These are phyloP conservation scores for Gelatoporia subvermispora DNA, from an alignment of 768 basidiomycete species.

Conservation along the genomic window DNA sequence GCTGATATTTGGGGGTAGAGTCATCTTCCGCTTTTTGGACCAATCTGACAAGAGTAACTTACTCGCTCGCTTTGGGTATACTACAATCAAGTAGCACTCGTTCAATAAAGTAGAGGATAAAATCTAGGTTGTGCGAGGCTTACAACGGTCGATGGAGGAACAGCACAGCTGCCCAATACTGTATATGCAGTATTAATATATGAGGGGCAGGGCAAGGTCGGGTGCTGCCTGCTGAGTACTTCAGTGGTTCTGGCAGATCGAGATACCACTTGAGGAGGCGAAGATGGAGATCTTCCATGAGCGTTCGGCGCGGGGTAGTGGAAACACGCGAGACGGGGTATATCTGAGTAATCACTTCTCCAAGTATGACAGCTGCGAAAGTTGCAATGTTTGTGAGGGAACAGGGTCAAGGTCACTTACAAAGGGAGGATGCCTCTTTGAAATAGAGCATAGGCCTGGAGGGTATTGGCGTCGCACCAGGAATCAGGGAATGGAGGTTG, in stretches of 20 bases:
- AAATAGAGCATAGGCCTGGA: conserved; percentile 48
- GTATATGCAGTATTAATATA: conserved; percentile 62
- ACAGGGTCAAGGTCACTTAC: conserved; percentile 32
- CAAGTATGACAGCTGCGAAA: conserved; percentile 56
- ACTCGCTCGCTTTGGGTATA: conserved; percentile 38
- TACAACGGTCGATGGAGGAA: conserved; percentile 77
- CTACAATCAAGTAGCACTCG: conserved; percentile 28
- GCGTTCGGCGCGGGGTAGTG: conserved; percentile 38
- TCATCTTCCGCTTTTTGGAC: too few species aligned
- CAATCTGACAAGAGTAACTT: too few species aligned
- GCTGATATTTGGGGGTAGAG: too few species aligned
- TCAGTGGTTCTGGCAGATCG: conserved; percentile 58
- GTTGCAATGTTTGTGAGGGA: neutral
- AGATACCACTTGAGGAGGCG: conserved; percentile 73
- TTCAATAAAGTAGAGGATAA: neutral
- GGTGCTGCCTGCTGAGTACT: conserved; percentile 46
- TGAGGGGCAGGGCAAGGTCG: conserved; percentile 57
- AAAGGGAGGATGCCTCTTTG: conserved; percentile 49
- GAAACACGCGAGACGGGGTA: conserved; percentile 60
- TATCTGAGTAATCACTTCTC: conserved; percentile 60
- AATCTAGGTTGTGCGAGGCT: conserved; percentile 24
- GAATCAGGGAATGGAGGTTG: conserved; percentile 30
- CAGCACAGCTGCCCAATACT: conserved; percentile 74
- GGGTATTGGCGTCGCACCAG: conserved; percentile 38
- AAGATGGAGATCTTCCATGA: conserved; percentile 48